Percentiles rank a stretch among this genome's conserved stretches.
Conservation (phyloP, 2,329 filamentous ascomycete species). For the Lachnellula arida region DNA sequence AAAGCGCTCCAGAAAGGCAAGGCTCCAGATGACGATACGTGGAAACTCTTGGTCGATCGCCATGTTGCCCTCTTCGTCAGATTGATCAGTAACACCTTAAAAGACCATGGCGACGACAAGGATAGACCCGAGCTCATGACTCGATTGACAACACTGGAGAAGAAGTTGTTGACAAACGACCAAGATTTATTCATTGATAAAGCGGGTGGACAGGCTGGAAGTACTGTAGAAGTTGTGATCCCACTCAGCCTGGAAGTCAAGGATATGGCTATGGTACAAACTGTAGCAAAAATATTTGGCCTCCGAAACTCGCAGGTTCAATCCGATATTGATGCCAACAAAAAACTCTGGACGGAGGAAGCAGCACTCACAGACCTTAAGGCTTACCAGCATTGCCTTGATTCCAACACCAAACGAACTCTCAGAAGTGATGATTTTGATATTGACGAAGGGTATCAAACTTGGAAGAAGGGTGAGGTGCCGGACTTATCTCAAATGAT, state of each 20-base stretch:
- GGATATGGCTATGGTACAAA: slow-evolving; percentile 91
- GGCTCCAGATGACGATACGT: slow-evolving; percentile 73
- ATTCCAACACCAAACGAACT: slow-evolving; percentile 69
- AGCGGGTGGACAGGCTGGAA: slow-evolving; percentile 52
- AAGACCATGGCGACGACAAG: slow-evolving; percentile 77
- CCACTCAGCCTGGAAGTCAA: slow-evolving; percentile 89
- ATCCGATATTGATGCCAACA: slow-evolving; percentile 78
- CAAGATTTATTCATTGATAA: slow-evolving; percentile 72
- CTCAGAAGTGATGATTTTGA: slow-evolving; percentile 85
- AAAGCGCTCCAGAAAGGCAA: slow-evolving; percentile 82
- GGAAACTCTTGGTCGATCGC: slow-evolving; percentile 88
- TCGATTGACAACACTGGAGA: slow-evolving; percentile 77
- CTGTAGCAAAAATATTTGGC: slow-evolving; percentile 82
- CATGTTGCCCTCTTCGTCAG: slow-evolving; percentile 94
- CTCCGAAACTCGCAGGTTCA: slow-evolving; percentile 76
- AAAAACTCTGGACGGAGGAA: slow-evolving; percentile 81
- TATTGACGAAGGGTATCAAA: slow-evolving; percentile 77
- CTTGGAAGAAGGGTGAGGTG: slow-evolving; percentile 87
- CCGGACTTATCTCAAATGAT: slow-evolving; percentile 91
- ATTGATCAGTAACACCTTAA: slow-evolving; percentile 73
- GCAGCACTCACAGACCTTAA: slow-evolving; percentile 89
- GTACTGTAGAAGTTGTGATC: slow-evolving; percentile 73
- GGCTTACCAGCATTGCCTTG: slow-evolving; percentile 84
- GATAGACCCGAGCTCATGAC: slow-evolving; percentile 80
- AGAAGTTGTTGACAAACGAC: slow-evolving; percentile 89